These are phyloP conservation scores for Neurospora crassa DNA, from an alignment of 2,329 filamentous ascomycete genomes.

Conservation along the genomic window DNA sequence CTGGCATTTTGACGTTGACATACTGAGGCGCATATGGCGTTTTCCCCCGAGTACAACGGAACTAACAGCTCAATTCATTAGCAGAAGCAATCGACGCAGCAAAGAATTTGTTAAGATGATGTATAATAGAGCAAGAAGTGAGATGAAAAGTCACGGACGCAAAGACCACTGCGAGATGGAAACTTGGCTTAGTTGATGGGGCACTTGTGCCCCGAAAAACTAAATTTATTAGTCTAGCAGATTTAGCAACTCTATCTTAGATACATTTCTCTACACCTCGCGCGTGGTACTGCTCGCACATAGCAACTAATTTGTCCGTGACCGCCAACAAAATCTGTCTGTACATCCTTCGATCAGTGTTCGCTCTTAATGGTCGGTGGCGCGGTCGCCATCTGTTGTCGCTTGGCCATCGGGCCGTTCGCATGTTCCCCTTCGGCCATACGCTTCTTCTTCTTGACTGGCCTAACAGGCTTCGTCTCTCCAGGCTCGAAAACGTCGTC, in stretches of 20 bases:
- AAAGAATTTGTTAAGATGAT: not conserved
- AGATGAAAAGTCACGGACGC: not conserved
- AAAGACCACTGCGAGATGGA: not conserved
- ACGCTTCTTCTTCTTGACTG: slow-evolving; percentile 47
- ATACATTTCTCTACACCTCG: slow-evolving; percentile 1
- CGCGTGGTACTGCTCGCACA: not conserved
- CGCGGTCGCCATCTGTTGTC: slow-evolving; percentile 40
- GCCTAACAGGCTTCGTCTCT: slow-evolving; percentile 58
- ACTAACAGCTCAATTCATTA: not conserved
- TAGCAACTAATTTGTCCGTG: not conserved
- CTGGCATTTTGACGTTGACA: not conserved
- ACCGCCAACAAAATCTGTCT: not conserved
- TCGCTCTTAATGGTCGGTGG: slow-evolving; percentile 9
- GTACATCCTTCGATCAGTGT: not conserved
- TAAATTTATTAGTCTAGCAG: slow-evolving; percentile 26
- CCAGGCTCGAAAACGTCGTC: slow-evolving; percentile 79
- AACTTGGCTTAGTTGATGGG: slow-evolving; percentile 14
- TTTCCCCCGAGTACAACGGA: not conserved
- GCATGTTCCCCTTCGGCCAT: slow-evolving; percentile 21
- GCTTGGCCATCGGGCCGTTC: slow-evolving; percentile 34
- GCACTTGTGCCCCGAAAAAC: slow-evolving; percentile 27
- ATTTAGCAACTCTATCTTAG: slow-evolving; percentile 8
- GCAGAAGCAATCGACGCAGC: not conserved
- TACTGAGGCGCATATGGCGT: not conserved
- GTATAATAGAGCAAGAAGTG: not conserved